These are phyloP conservation scores for Penicillium chermesinum DNA, from an alignment of 495 filamentous ascomycete genomes.

Conservation along the genomic window DNA sequence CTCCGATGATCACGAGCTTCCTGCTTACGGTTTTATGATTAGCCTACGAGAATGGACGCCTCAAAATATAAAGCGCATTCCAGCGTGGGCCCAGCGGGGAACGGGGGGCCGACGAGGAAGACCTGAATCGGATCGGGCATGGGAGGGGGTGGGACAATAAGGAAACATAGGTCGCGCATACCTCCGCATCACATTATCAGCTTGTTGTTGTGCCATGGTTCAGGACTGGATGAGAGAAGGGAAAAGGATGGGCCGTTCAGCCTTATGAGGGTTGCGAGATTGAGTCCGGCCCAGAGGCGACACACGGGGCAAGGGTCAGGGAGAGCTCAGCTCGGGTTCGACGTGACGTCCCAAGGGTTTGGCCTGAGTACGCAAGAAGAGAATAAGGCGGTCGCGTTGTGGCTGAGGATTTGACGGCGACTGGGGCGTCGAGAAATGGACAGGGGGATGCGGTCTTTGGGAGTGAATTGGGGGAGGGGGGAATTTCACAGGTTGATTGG, in stretches of 20 bases:
- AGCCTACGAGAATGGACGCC: slow-evolving; percentile 9
- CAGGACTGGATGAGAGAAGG: slow-evolving; percentile 8
- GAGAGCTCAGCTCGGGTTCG: slow-evolving; percentile 12
- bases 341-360: slow-evolving; percentile 13
- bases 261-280: not conserved
- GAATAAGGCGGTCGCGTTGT: slow-evolving; percentile 18
- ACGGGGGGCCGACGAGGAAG: no score
- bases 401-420: slow-evolving; percentile 11
- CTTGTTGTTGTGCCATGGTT: slow-evolving; percentile 56
- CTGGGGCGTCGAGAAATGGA: not conserved
- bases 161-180: slow-evolving; percentile 34
- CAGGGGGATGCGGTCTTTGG: no score
- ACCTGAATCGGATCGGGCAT: slow-evolving; percentile 4
- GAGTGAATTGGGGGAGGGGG: not conserved
- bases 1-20: slow-evolving; percentile 98
- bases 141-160: slow-evolving; percentile 9
- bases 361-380: slow-evolving; percentile 20
- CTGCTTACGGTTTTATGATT: slow-evolving; percentile 40
- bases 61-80: no score
- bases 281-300: slow-evolving; percentile 10
- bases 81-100: no score
- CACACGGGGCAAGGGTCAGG: slow-evolving; percentile 12
- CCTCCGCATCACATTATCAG: slow-evolving; percentile 70
- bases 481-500: not conserved
- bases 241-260: slow-evolving; percentile 4